These are phyloP conservation scores for Medicago ruthenica DNA, from an alignment of 306 rosid genomes.

Conservation along the genomic window DNA sequence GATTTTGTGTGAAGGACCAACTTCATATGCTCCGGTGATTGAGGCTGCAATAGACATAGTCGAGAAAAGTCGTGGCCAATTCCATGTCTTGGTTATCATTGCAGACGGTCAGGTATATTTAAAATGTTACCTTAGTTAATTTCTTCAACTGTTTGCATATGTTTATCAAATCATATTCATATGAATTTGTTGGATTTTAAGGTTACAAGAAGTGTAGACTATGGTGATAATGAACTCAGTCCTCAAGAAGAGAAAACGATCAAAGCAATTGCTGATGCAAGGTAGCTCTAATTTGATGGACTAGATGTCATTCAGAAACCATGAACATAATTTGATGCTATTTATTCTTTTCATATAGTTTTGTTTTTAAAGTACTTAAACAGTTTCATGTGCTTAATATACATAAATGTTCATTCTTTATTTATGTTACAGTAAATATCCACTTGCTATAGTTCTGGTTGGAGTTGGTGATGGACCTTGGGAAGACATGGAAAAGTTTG, in stretches of 20 bases:
- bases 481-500: slow-evolving; percentile 94
- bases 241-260: slow-evolving; percentile 88
- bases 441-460: slow-evolving; percentile 81
- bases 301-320: background rate
- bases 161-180: background rate
- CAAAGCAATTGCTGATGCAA: slow-evolving; percentile 79
- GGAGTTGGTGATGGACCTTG: slow-evolving; percentile 99
- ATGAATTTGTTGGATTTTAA: slow-evolving; percentile 40
- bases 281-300: slow-evolving; percentile 53
- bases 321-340: background rate
- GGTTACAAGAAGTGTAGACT: slow-evolving; percentile 87
- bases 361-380: background rate
- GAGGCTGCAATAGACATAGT: slow-evolving; percentile 91
- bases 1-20: slow-evolving; percentile 72
- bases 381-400: slow-evolving; percentile 27
- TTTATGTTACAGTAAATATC: slow-evolving; percentile 61
- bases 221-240: slow-evolving; percentile 72
- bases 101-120: slow-evolving; percentile 86
- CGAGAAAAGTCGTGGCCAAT: slow-evolving; percentile 83
- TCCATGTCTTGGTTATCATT: slow-evolving; percentile 82
- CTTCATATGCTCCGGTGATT: slow-evolving; percentile 83
- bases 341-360: background rate
- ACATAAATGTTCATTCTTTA: slow-evolving; percentile 3
- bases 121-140: background rate
- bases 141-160: background rate